Percentiles rank a stretch among this genome's conserved stretches.
Evolutionary conservation across 306 rosid genomes (phyloP).

Genomic region (Myrica gale): DNA sequence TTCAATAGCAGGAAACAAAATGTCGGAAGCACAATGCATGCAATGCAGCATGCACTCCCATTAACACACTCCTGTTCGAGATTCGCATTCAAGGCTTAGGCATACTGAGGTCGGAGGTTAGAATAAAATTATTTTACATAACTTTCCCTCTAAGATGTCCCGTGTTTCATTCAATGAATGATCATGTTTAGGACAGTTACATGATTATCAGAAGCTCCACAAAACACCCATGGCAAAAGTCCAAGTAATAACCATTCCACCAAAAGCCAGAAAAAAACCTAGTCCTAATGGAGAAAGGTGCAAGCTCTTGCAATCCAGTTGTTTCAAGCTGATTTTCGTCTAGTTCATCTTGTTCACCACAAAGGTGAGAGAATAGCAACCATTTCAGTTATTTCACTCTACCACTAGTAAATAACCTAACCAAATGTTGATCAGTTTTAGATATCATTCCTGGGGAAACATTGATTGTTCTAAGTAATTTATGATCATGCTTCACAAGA

Average conservation of each 20-base stretch:
- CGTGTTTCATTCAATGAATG: neutral
- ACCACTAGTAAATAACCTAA: neutral
- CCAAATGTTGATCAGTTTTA: neutral
- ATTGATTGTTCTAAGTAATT: neutral
- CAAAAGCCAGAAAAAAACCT: neutral
- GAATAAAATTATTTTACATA: neutral
- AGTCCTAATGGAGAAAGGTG: neutral
- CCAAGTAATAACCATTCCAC: neutral
- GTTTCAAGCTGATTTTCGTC: neutral
- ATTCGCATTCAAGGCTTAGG: slow-evolving; percentile 1
- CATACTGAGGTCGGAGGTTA: neutral
- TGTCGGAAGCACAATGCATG: neutral
- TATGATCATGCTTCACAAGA: neutral
- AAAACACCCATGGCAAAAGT: neutral
- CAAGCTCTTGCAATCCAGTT: neutral
- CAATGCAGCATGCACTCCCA: neutral
- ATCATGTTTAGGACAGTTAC: neutral
- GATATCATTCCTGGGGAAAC: neutral
- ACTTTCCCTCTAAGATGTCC: neutral
- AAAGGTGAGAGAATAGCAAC: neutral
- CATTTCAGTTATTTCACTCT: neutral
- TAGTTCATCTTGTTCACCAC: neutral
- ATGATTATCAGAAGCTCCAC: neutral
- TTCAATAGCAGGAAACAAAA: neutral
- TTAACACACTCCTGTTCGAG: neutral